Base-by-base conservation (phyloP, 441 rosid species). In the Populus hybrid region DNA sequence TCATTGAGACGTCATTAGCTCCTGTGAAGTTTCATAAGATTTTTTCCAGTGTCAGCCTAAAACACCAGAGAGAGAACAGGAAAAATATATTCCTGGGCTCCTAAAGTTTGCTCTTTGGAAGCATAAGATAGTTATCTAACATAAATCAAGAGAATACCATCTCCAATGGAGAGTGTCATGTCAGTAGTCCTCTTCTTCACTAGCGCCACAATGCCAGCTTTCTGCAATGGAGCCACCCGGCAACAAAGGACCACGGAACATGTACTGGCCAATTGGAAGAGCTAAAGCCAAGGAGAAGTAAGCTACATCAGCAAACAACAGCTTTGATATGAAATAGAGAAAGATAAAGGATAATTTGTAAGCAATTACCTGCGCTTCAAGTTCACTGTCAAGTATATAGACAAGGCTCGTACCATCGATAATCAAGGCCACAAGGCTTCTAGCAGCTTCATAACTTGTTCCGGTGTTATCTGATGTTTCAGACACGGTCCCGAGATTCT, bases 341-440 rank as follows among this genome's bases (percentile, higher is more conserved):
- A n/a, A n/a, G n/a, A n/a, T n/a, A n/a, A 61, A 69, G 45, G 76
- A 45, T 68, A 73, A 50, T 72, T 45, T 23, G 65, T 31, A 71
- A 76, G 26, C 23, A 69, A 76, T 76, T 84, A 97, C 99, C 93
- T 78, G 89, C 78, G 89, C 97, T 83, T 97, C 98, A 33, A 92
- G 92, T 81, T 93, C 99, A 79, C 88, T 88, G 86, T 94, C 98
- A 64, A 97, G 98, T 80, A 97, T 85, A 86, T 97, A 91, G 72
- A 97, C 98, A 78, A 97, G 98, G 91, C 99, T 97, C 74, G 97
- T 93, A 73, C 99, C 99, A 80, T 94, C 98, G 69, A 97, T 93
- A 81, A 97, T 93, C 89, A 97, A 85, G 66, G 97, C 98, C 77
- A 87, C 78, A 12, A 82, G 67, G 61, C 83, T 78, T 74, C 29